Conservation (phyloP, 2,329 filamentous ascomycete species). For the Ceratocystis papillata region DNA sequence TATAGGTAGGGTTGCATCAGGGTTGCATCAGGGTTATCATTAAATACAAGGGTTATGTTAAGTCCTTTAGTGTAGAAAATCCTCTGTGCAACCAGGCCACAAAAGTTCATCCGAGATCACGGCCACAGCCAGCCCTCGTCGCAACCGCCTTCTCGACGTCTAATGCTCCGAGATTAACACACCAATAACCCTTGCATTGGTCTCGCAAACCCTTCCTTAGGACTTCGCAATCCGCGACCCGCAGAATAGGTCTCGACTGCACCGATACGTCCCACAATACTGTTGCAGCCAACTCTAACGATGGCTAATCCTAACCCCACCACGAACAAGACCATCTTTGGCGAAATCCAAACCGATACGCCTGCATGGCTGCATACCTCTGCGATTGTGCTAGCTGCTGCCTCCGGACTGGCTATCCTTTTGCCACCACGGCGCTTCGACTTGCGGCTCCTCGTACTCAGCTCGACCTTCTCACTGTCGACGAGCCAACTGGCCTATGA, state of each 20-base stretch:
- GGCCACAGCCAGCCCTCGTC: not conserved
- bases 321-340: constrained; percentile 6
- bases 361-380: constrained; percentile 38
- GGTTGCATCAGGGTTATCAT: not conserved
- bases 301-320: not conserved
- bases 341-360: constrained; percentile 24
- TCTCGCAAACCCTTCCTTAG: not conserved
- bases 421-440: constrained; percentile 44
- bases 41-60: not conserved
- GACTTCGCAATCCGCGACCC: not conserved
- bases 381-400: constrained; percentile 39
- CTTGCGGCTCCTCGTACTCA: constrained; percentile 42
- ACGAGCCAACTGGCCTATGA: constrained; percentile 47
- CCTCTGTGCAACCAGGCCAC: not conserved
- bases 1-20: not conserved
- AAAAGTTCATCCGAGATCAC: not conserved
- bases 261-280: not conserved
- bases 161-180: not conserved
- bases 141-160: not conserved
- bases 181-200: not conserved
- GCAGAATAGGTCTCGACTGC: not conserved
- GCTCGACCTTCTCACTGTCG: constrained; percentile 41
- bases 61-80: not conserved
- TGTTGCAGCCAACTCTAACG: not conserved
- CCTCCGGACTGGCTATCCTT: constrained; percentile 39